These are phyloP conservation scores for Cladosporium halotolerans DNA, from an alignment of 2,329 filamentous ascomycete species.

Conservation along the genomic window DNA sequence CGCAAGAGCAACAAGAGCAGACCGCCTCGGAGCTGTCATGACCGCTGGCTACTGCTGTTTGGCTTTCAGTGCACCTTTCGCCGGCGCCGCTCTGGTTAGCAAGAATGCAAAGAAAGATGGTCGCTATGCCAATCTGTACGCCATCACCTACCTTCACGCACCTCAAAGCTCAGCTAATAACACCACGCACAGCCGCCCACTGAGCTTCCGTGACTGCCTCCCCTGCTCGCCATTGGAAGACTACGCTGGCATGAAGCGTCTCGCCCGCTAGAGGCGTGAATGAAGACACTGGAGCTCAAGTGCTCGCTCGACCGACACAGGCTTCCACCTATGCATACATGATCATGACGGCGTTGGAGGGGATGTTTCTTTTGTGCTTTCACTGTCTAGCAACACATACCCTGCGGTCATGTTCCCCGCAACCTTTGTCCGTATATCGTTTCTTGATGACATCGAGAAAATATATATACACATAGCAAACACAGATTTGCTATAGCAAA, in stretches of 20 bases:
- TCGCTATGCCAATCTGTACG: constrained; percentile 28
- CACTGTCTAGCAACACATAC: neutral
- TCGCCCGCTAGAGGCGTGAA: neutral
- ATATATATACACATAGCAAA: constrained; percentile 3
- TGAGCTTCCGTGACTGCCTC: constrained; percentile 32
- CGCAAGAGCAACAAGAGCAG: constrained; percentile 18
- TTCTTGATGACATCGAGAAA: too few relatives aligned
- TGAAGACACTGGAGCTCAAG: neutral
- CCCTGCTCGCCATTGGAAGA: constrained; percentile 30
- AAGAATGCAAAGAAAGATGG: constrained; percentile 26
- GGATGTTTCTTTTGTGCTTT: neutral
- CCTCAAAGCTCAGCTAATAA: constrained; percentile 1
- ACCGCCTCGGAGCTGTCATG: constrained; percentile 23
- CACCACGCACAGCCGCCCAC: constrained; percentile 23
- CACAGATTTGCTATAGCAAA: neutral
- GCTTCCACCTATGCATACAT: neutral
- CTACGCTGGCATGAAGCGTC: constrained; percentile 23
- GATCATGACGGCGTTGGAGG: constrained; percentile 9
- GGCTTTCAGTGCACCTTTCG: constrained; percentile 30
- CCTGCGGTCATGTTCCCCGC: constrained; percentile 1
- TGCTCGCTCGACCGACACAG: too few relatives aligned
- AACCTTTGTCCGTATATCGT: neutral
- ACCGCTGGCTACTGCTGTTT: constrained; percentile 30
- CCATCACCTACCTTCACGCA: neutral
- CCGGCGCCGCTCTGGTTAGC: constrained; percentile 29